Conservation (phyloP, 108 stramenopile genomes). For the Nitzschia putrida region DNA sequence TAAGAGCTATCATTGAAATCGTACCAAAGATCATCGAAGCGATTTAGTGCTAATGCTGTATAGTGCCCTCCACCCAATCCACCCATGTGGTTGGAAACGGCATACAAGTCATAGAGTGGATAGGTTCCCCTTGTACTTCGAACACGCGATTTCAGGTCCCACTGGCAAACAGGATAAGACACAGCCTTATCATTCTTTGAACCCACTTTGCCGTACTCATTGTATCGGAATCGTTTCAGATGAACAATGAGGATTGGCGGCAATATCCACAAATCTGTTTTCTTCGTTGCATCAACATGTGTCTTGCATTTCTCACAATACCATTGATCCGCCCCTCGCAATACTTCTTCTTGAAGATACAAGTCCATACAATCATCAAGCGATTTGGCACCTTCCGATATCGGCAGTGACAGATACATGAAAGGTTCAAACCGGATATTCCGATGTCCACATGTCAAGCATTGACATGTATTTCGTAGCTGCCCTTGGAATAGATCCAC, state of each 20-base stretch:
- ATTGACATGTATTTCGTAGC: conserved; percentile 79
- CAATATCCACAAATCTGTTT: conserved; percentile 88
- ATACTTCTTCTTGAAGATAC: conserved; percentile 69
- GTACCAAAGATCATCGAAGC: conserved; percentile 83
- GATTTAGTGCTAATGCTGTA: conserved; percentile 81
- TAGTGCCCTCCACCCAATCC: conserved; percentile 93
- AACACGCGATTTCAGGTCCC: conserved; percentile 62
- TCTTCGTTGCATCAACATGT: conserved; percentile 82
- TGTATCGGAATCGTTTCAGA: conserved; percentile 90
- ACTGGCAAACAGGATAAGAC: conserved; percentile 58
- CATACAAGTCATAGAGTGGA: conserved; percentile 92
- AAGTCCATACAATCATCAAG: conserved; percentile 76
- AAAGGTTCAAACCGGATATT: conserved; percentile 94
- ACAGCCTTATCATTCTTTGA: conserved; percentile 70
- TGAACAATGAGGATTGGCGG: conserved; percentile 93
- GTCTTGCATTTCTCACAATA: conserved; percentile 80
- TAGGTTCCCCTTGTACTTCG: conserved; percentile 40
- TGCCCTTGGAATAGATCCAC: conserved; percentile 98
- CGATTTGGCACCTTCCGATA: conserved; percentile 41
- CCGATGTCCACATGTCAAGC: conserved; percentile 61
- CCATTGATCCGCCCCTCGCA: conserved; percentile 81
- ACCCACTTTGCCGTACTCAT: conserved; percentile 49
- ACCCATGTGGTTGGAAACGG: conserved; percentile 91
- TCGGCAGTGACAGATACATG: conserved; percentile 91
- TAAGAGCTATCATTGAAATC: conserved; percentile 75